Base-by-base conservation (phyloP, 2,329 filamentous ascomycete genomes). In the Xylariaceae sp. region DNA sequence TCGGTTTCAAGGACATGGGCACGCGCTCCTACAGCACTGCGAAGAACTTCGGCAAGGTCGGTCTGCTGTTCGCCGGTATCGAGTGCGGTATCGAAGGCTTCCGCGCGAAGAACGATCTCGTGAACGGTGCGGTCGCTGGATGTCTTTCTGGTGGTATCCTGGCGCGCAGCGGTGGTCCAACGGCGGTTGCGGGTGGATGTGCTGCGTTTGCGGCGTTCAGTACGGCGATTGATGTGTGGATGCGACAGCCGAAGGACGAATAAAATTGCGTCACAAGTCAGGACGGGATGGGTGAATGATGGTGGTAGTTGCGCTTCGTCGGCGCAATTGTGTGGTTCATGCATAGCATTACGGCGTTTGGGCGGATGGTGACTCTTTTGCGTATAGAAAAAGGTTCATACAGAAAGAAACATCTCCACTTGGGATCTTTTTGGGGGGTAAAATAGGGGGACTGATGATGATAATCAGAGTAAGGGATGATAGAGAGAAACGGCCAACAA, bases 1-100 rank as follows among this genome's bases (percentile, higher is more conserved):
- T 83, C 70, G 94, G 94, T 56, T 91, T 99, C 79, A 92, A 89
- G 74, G 94, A 99, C 75, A 97, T 99, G 92, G 94, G 94, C 66
- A 76, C 82, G 64, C 86, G 90, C 10, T 93, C 90, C 3, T 90
- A 82, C 75, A 88, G 86, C 63, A 90, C 88, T 52, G 94, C 92
- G 57, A 94, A 92, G 78, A 97, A 95, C 79, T 99, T 99, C 72
- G 93, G 90, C 63, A 88, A 92, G 67, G 91, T 99, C 53, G 94
- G 94, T 68, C 89, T 90, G 2, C 82, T 97, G 17, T 99, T 95
- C 78, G 84, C 86, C 13, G 93, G 93, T 47, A 96, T 94, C 56
- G 94, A 99, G 77, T 99, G 94, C 78, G 92, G 90, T 65, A 92
- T 99, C 71, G 94, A 99, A 75, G 92, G 92, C 0, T 82, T 90